A percentile compares a stretch with the other conserved stretches of the same genome.
These are phyloP conservation scores for Mortierella alpina DNA, from an alignment of 192 early-diverging fungal genomes.

Conservation along the genomic window DNA sequence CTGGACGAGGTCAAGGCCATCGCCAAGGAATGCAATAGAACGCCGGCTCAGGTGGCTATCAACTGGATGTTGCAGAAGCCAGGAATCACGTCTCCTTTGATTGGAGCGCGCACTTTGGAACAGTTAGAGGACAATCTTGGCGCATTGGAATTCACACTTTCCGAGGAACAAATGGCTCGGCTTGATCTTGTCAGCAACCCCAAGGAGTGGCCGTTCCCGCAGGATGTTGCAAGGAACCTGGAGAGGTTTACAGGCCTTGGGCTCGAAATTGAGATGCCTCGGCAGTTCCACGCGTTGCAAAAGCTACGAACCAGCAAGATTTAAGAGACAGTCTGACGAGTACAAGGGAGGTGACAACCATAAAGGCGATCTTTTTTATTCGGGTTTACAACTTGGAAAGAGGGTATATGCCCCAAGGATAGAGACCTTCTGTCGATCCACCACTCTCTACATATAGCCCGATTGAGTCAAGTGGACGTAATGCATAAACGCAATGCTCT, in stretches of 20 bases:
- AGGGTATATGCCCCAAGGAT: no score
- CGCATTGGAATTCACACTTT: slow-evolving; percentile 52
- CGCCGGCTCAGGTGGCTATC: slow-evolving; percentile 59
- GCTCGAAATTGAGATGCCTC: slow-evolving; percentile 32
- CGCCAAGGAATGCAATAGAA: slow-evolving; percentile 52
- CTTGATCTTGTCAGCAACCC: slow-evolving; percentile 50
- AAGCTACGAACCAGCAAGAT: slow-evolving; percentile 28
- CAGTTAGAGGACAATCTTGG: slow-evolving; percentile 50
- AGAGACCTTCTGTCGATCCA: no score
- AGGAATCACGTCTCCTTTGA: slow-evolving; percentile 52
- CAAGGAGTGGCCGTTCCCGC: slow-evolving; percentile 40
- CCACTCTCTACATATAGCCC: no score
- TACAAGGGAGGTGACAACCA: background rate
- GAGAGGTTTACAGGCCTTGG: slow-evolving; percentile 19
- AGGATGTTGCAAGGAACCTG: slow-evolving; percentile 26
- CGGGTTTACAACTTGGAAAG: no score
- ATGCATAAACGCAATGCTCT: no score
- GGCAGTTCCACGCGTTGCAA: slow-evolving; percentile 13
- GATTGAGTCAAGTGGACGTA: no score
- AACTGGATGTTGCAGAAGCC: slow-evolving; percentile 60
- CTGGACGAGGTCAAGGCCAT: slow-evolving; percentile 56
- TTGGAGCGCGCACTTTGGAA: slow-evolving; percentile 46
- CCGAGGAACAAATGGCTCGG: slow-evolving; percentile 43
- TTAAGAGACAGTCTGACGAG: background rate
- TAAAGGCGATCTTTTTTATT: background rate